These are phyloP conservation scores for Monascus purpureus DNA, from an alignment of 495 filamentous ascomycete genomes.

Conservation along the genomic window DNA sequence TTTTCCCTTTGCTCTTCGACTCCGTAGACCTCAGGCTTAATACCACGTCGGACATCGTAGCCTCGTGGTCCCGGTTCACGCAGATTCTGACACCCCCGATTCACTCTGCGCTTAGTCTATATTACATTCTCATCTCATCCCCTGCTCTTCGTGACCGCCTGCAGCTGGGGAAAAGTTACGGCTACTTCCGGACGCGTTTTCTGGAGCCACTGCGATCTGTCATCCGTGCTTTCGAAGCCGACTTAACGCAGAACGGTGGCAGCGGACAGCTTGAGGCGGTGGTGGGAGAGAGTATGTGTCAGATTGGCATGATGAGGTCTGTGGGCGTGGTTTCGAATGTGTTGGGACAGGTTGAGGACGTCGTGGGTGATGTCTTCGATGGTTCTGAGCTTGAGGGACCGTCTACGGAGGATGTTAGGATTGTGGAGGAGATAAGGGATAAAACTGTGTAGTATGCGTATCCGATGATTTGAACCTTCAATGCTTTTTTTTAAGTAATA, in stretches of 20 bases:
- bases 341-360: conserved; percentile 25
- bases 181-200: conserved; percentile 25
- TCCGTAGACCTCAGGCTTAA: conserved; percentile 10
- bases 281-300: conserved; percentile 26
- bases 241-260: conserved; percentile 23
- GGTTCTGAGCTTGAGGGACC: conserved; percentile 16
- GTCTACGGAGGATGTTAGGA: conserved; percentile 17
- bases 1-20: conserved; percentile 25
- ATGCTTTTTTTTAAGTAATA: no score
- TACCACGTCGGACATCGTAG: conserved; percentile 16
- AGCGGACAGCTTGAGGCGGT: conserved; percentile 24
- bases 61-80: conserved; percentile 23
- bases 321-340: conserved; percentile 23
- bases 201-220: conserved; percentile 19
- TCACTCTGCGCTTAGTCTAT: conserved; percentile 30
- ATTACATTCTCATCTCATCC: conserved; percentile 30
- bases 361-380: conserved; percentile 19
- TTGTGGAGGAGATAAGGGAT: conserved; percentile 16
- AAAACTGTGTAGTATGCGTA: conserved; percentile 9
- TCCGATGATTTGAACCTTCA: no score
- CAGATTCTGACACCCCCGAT: conserved; percentile 23
- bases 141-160: conserved; percentile 14
- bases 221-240: conserved; percentile 20
- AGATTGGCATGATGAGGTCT: conserved; percentile 23
- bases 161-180: conserved; percentile 22